phyloP scores from a whole-genome alignment of 1,139 yeast species.

The Saccharomyces hybrid region DNA sequence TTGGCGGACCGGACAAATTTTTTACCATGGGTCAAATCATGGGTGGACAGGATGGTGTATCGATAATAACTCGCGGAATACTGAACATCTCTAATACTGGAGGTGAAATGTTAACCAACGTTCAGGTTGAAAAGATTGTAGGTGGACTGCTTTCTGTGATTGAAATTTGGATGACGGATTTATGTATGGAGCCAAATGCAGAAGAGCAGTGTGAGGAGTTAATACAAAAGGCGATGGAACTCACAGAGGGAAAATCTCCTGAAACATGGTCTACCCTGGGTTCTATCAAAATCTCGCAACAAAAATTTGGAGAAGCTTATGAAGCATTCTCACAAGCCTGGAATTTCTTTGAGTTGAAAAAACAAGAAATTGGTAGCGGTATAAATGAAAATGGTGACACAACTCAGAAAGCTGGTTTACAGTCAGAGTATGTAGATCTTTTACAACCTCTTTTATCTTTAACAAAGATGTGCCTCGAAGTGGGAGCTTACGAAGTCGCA shows the following conservation, averaged over 20 bases:
- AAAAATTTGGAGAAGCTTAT: conserved; percentile 61
- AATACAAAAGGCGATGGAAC: conserved; percentile 54
- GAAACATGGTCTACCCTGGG: conserved; percentile 80
- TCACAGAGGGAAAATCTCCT: conserved; percentile 52
- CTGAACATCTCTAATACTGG: conserved; percentile 35
- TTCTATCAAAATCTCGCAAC: conserved; percentile 86
- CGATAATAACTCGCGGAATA: conserved; percentile 59
- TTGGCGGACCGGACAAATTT: conserved; percentile 68
- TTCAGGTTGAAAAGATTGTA: conserved; percentile 41
- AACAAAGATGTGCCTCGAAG: conserved; percentile 67
- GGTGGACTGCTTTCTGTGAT: conserved; percentile 79
- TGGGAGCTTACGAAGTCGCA: conserved; percentile 62
- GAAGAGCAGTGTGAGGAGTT: conserved; percentile 71
- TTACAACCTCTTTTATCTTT: conserved; percentile 63
- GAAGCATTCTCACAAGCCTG: conserved; percentile 65
- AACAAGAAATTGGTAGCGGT: conserved; percentile 39
- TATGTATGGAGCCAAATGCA: conserved; percentile 90
- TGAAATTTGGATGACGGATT: conserved; percentile 98
- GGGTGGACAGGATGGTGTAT: conserved; percentile 73
- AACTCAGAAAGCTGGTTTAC: conserved; percentile 25
- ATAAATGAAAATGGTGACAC: conserved; percentile 36
- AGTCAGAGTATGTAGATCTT: conserved; percentile 51
- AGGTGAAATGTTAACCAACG: conserved; percentile 29
- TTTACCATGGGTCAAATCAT: conserved; percentile 84
- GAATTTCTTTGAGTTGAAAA: conserved; percentile 52